Evolutionary conservation across 2,329 filamentous ascomycete genomes (phyloP).

Genomic region (Alternaria atra): DNA sequence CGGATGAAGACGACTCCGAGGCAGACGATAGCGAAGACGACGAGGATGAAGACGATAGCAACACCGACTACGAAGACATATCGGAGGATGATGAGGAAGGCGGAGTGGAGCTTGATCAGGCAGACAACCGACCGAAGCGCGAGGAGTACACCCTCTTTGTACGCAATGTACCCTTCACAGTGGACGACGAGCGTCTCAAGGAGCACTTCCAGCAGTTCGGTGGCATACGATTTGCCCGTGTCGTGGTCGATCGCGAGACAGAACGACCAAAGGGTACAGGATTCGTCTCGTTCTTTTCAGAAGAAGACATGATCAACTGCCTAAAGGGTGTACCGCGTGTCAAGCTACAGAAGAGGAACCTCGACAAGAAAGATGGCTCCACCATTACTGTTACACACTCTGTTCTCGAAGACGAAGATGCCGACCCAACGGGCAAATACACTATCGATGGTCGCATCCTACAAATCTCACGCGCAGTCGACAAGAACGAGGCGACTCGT

Average conservation of each 20-base stretch:
- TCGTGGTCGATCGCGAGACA: constrained; percentile 86
- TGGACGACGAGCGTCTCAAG: constrained; percentile 82
- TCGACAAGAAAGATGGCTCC: constrained; percentile 47
- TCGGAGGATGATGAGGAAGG: constrained; percentile 54
- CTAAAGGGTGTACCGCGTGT: constrained; percentile 73
- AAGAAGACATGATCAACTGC: constrained; percentile 78
- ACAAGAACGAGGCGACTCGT: constrained; percentile 78
- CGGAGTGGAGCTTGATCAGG: constrained; percentile 32
- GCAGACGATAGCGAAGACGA: constrained; percentile 51
- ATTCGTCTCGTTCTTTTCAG: constrained; percentile 90
- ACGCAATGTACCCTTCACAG: constrained; percentile 91
- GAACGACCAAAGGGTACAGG: constrained; percentile 90
- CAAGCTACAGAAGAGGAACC: constrained; percentile 50
- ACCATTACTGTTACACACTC: constrained; percentile 65
- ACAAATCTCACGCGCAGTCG: constrained; percentile 84
- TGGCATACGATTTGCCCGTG: constrained; percentile 85
- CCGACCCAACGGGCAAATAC: constrained; percentile 84
- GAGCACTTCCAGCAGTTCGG: constrained; percentile 90
- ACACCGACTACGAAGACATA: constrained; percentile 50
- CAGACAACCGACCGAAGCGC: constrained; percentile 55
- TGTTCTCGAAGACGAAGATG: constrained; percentile 84
- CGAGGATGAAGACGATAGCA: constrained; percentile 52
- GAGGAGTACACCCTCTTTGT: constrained; percentile 87
- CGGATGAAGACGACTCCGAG: constrained; percentile 55
- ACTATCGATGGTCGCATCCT: constrained; percentile 90